Base-by-base conservation (phyloP, 1,284 basidiomycete species). In the Singerocomus rubriflavus region DNA sequence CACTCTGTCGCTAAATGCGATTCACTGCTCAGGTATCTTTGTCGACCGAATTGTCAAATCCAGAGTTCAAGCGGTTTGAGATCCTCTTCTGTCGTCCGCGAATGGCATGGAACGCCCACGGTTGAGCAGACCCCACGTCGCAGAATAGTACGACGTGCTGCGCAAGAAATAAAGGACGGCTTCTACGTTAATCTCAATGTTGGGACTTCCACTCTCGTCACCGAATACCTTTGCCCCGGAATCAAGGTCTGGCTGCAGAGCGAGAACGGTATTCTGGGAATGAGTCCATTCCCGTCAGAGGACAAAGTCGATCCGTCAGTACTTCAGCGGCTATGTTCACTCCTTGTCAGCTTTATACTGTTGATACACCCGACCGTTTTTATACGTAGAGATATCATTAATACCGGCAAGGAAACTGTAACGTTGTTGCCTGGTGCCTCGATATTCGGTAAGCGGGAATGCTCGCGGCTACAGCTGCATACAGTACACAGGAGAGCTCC, bases 321-420 rank as follows among this genome's bases (percentile, higher is more conserved):
- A 16, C 13, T 16, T 14, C 21, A 21, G 21, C 21, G 21, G 21
- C 21, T 21, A 21, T 33, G 6, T 14, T 43, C 10, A 7, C 16
- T 42, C 44, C 53, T 36, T 33, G 33, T 27, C 10, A 32, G 6
- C 43, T 40, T 14, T 4, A 21, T 21, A 21, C 36, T 5, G 25
- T 43, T 43, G 14, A 46, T 47, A 44, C 29, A 41, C 38, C 8
- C 33, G 17, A 31, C 25, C 21, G 17, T 45, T 39, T 40, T 21
- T 21, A 21, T 21, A 21, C 43, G n/a, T 17, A 91, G 88, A 33
- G 92, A 94, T 63, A 80, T 93, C 56, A 91, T 93, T 65, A 94
- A 94, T 66, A 93, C 94, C 44, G 93, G 94, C 33, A 98, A 98
- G 70, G 93, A 98, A 71, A 96, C 93, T 6, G 87, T 91, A 45